These are phyloP conservation scores for Cystobasidium onofrii DNA, from an alignment of 768 basidiomycete genomes.

Conservation along the genomic window DNA sequence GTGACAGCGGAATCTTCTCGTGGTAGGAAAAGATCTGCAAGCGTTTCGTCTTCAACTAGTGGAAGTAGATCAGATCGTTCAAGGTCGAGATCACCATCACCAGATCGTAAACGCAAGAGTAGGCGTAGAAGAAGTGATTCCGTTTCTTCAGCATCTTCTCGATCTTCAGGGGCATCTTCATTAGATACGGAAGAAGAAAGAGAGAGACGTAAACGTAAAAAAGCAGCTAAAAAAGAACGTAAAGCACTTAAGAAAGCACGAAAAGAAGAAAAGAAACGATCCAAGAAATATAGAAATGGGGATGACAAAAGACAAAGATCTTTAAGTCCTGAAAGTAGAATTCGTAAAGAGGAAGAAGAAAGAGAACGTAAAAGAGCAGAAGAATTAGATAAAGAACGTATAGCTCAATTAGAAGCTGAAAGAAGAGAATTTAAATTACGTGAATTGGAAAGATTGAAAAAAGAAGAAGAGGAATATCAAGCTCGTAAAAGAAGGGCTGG, in stretches of 20 bases:
- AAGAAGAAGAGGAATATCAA: constrained; percentile 27
- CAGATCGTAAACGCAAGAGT: background rate
- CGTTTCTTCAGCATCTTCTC: constrained; percentile 23
- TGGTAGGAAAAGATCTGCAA: background rate
- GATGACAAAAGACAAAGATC: constrained; percentile 30
- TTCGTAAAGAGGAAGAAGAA: constrained; percentile 22
- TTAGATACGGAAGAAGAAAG: constrained; percentile 11
- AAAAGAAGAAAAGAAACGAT: constrained; percentile 41
- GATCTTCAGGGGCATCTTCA: constrained; percentile 22
- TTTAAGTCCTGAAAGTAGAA: constrained; percentile 35
- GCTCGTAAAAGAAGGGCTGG: constrained; percentile 10
- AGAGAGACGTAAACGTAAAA: constrained; percentile 4
- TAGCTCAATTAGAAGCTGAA: constrained; percentile 15
- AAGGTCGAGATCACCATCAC: constrained; percentile 21
- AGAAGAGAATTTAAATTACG: constrained; percentile 1
- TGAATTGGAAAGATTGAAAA: constrained; percentile 54
- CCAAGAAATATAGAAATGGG: constrained; percentile 37
- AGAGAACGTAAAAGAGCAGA: background rate
- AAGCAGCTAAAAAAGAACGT: constrained; percentile 5
- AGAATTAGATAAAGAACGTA: constrained; percentile 31
- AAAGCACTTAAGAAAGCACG: constrained; percentile 23
- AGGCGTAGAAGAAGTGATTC: background rate
- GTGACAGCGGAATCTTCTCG: background rate
- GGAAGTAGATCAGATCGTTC: constrained; percentile 36
- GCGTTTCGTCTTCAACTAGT: background rate